phyloP scores from a whole-genome alignment of 2,329 filamentous ascomycete genomes.

The Aspergillus sp. region DNA sequence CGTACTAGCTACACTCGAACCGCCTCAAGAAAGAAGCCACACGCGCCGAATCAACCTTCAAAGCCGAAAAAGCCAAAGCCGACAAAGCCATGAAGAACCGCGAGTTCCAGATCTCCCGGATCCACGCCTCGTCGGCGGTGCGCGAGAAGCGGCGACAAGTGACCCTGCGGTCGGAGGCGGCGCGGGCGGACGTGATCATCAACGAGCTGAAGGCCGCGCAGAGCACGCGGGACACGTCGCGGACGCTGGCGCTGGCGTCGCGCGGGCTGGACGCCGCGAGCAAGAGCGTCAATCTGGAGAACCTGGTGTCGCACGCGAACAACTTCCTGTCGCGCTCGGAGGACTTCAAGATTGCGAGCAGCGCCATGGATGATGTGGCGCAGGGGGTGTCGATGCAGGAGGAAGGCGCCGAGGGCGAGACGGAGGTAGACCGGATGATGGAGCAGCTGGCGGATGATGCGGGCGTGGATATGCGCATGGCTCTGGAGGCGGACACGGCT shows the following conservation, averaged over 20 bases:
- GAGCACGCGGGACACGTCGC: slow-evolving; percentile 38
- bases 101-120: slow-evolving; percentile 41
- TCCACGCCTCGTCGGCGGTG: slow-evolving; percentile 38
- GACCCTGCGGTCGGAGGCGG: slow-evolving; percentile 36
- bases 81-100: slow-evolving; percentile 40
- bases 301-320: slow-evolving; percentile 33
- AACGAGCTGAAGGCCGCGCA: slow-evolving; percentile 41
- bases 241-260: slow-evolving; percentile 36
- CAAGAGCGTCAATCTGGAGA: slow-evolving; percentile 38
- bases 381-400: slow-evolving; percentile 35
- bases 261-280: slow-evolving; percentile 37
- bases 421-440: slow-evolving; percentile 35
- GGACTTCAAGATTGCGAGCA: slow-evolving; percentile 36
- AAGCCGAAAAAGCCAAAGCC: slow-evolving; percentile 40
- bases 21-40: slow-evolving; percentile 39
- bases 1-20: slow-evolving; percentile 37
- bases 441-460: slow-evolving; percentile 37
- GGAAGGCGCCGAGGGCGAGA: slow-evolving; percentile 35
- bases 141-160: slow-evolving; percentile 40
- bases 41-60: slow-evolving; percentile 37
- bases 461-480: slow-evolving; percentile 33
- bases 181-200: slow-evolving; percentile 41
- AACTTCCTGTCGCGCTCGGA: slow-evolving; percentile 34
- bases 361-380: slow-evolving; percentile 34
- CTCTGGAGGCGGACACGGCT: slow-evolving; percentile 29